phyloP scores from a whole-genome alignment of 257 asterid species.

The Echium plantagineum region DNA sequence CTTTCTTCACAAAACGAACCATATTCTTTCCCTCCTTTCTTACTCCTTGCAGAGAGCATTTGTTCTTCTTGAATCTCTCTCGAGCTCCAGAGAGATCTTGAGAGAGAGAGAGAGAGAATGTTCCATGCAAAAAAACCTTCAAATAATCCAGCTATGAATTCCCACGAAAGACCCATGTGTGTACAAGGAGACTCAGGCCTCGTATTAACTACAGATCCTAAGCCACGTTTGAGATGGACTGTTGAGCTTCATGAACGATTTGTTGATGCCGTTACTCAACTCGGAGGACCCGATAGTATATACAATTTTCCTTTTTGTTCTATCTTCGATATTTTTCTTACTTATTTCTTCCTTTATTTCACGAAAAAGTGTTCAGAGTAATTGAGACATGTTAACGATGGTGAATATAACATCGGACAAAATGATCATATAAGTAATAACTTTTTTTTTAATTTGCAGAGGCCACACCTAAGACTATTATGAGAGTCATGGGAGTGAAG shows the following conservation, averaged over 20 bases:
- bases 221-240: slow-evolving; percentile 75
- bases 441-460: slow-evolving; percentile 28
- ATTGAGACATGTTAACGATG: no score
- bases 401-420: no score
- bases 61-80: slow-evolving; percentile 16
- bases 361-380: no score
- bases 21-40: not conserved
- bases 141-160: slow-evolving; percentile 14
- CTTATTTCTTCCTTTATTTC: no score
- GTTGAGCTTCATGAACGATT: slow-evolving; percentile 60
- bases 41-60: slow-evolving; percentile 10
- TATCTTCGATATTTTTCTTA: no score
- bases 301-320: not conserved
- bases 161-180: slow-evolving; percentile 39
- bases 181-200: slow-evolving; percentile 51
- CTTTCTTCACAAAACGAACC: not conserved
- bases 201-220: slow-evolving; percentile 55
- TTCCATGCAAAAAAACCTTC: slow-evolving; percentile 47
- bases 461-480: slow-evolving; percentile 97
- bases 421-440: not conserved
- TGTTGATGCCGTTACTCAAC: slow-evolving; percentile 64
- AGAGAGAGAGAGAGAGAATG: slow-evolving; percentile 23
- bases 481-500: slow-evolving; percentile 96
- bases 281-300: slow-evolving; percentile 53
- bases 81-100: slow-evolving; percentile 5